phyloP scores from a whole-genome alignment of 139 green algal genomes.

The Bryopsis sp. region DNA sequence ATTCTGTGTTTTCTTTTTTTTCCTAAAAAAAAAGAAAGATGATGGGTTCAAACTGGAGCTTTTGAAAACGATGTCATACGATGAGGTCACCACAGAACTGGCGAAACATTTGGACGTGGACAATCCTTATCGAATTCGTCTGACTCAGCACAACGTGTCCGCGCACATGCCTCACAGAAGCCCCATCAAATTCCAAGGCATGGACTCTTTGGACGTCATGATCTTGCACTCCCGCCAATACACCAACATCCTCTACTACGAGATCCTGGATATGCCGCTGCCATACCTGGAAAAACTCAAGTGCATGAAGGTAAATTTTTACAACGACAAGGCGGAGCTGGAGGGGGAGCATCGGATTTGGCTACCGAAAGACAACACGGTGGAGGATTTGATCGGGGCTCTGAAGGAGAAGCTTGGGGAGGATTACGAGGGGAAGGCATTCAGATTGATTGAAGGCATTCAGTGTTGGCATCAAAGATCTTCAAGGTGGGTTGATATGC shows the following conservation, averaged over 20 bases:
- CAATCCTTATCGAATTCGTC: slow-evolving; percentile 35
- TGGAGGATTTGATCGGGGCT: slow-evolving; percentile 62
- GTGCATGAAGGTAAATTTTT: slow-evolving; percentile 24
- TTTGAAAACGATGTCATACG: slow-evolving; percentile 62
- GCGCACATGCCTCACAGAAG: slow-evolving; percentile 35
- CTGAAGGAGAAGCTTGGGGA: slow-evolving; percentile 39
- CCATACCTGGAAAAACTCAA: slow-evolving; percentile 23
- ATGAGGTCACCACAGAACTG: slow-evolving; percentile 51
- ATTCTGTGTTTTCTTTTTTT: too few species aligned
- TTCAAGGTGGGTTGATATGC: slow-evolving; percentile 74
- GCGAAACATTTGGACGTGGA: slow-evolving; percentile 26
- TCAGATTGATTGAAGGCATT: slow-evolving; percentile 85
- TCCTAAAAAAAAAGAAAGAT: too few species aligned
- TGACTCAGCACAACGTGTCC: slow-evolving; percentile 80
- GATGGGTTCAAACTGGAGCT: slow-evolving; percentile 76
- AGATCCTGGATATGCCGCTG: slow-evolving; percentile 90
- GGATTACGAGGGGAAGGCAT: slow-evolving; percentile 26
- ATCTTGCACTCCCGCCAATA: slow-evolving; percentile 39
- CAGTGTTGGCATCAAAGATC: slow-evolving; percentile 62
- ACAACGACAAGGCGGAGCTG: slow-evolving; percentile 68
- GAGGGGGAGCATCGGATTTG: slow-evolving; percentile 60
- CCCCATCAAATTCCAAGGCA: slow-evolving; percentile 43
- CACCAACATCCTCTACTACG: slow-evolving; percentile 80
- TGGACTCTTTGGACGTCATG: slow-evolving; percentile 55
- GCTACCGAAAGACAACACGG: slow-evolving; percentile 47